Evolutionary conservation across 441 rosid genomes (phyloP).

Genomic region (Erodium trifolium): DNA sequence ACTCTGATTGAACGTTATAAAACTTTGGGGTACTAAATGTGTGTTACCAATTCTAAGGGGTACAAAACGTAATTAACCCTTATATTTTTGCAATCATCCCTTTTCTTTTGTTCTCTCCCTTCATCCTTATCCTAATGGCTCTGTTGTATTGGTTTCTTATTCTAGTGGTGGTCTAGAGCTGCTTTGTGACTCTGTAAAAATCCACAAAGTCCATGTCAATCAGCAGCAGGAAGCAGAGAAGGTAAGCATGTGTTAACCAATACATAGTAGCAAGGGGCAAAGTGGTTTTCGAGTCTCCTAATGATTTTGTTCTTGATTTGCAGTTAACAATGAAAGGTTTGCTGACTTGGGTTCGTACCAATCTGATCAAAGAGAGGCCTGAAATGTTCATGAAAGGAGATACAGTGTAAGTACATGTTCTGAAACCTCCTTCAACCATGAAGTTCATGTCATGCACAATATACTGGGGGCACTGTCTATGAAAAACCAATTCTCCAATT

Average conservation of each 20-base stretch:
- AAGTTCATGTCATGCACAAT: too few relatives aligned
- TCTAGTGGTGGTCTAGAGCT: conserved; percentile 90
- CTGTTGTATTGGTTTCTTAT: not conserved
- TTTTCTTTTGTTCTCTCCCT: too few relatives aligned
- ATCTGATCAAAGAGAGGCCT: conserved; percentile 88
- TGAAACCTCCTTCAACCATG: too few relatives aligned
- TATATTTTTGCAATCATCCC: too few relatives aligned
- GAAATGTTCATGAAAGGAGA: conserved; percentile 97
- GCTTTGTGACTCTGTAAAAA: conserved; percentile 63
- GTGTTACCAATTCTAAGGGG: too few relatives aligned
- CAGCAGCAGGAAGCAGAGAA: conserved; percentile 37
- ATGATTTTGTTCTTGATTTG: conserved; percentile 7
- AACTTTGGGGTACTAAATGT: too few relatives aligned
- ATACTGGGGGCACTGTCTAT: too few relatives aligned
- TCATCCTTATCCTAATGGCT: too few relatives aligned
- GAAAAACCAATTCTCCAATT: too few relatives aligned
- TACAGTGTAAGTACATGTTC: conserved; percentile 55
- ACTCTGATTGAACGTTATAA: too few relatives aligned
- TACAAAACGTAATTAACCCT: too few relatives aligned
- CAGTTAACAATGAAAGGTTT: conserved; percentile 82
- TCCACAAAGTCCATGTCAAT: conserved; percentile 56
- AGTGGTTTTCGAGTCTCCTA: not conserved
- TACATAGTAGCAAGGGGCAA: not conserved
- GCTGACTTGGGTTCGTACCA: conserved; percentile 63
- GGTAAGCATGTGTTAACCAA: conserved; percentile 26